phyloP scores from a whole-genome alignment of 371 early-diverging fungal genomes.

The Mortierella sp. region DNA sequence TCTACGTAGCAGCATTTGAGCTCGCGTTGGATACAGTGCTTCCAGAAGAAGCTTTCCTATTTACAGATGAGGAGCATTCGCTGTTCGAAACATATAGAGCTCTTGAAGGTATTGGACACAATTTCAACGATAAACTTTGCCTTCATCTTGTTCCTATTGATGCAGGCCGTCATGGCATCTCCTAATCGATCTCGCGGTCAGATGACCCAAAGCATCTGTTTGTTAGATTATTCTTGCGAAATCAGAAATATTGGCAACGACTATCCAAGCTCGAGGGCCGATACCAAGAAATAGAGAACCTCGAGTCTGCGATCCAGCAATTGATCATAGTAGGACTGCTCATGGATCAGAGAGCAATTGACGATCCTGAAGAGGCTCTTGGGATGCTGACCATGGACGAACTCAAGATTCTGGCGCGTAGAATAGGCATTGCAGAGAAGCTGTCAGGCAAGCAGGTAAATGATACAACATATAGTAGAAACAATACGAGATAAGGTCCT shows the following conservation, averaged over 20 bases:
- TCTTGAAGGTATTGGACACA: conserved; percentile 57
- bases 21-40: conserved; percentile 69
- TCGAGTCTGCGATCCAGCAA: conserved; percentile 24
- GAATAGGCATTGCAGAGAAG: conserved; percentile 33
- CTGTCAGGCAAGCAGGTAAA: conserved; percentile 46
- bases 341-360: conserved; percentile 26
- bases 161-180: neutral
- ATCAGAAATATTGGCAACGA: conserved; percentile 66
- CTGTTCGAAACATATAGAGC: conserved; percentile 56
- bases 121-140: neutral
- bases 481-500: neutral
- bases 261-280: conserved; percentile 55
- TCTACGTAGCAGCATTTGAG: conserved; percentile 70
- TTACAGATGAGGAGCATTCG: conserved; percentile 62
- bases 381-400: conserved; percentile 38
- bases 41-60: conserved; percentile 64
- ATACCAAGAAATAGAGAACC: conserved; percentile 41
- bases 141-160: neutral
- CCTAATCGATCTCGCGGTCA: conserved; percentile 4
- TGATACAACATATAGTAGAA: neutral
- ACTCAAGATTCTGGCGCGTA: conserved; percentile 38
- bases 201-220: conserved; percentile 69
- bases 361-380: conserved; percentile 37
- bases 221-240: conserved; percentile 76
- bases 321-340: conserved; percentile 18